phyloP scores from a whole-genome alignment of 208 protist species.

The Wallacemonas sp. region DNA sequence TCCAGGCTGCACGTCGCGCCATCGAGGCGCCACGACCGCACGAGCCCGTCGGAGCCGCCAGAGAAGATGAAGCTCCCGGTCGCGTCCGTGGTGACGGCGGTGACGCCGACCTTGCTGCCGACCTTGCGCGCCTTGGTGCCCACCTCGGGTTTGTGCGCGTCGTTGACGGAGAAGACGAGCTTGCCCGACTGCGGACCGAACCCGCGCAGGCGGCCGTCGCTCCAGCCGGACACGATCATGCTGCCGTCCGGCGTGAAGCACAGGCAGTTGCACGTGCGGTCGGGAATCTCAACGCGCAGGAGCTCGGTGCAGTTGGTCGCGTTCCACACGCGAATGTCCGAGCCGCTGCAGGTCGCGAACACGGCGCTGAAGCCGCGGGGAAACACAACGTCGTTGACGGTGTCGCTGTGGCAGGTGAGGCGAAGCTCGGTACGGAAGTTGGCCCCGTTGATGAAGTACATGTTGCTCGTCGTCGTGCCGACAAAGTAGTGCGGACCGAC shows the following conservation, averaged over 20 bases:
- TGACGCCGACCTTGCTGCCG: slow-evolving; percentile 76
- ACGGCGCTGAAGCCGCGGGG: slow-evolving; percentile 92
- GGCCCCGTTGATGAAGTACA: slow-evolving; percentile 92
- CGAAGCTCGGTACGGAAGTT: slow-evolving; percentile 91
- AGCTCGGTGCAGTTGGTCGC: slow-evolving; percentile 89
- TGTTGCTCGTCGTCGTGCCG: slow-evolving; percentile 87
- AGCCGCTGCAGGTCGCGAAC: slow-evolving; percentile 94
- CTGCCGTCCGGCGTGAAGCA: slow-evolving; percentile 93
- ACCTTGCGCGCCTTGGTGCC: slow-evolving; percentile 55
- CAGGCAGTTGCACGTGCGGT: slow-evolving; percentile 93
- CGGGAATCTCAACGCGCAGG: slow-evolving; percentile 93
- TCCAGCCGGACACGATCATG: slow-evolving; percentile 94
- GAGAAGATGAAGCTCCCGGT: slow-evolving; percentile 75
- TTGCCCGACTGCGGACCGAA: slow-evolving; percentile 96
- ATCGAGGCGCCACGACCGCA: slow-evolving; percentile 89
- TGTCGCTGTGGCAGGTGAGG: slow-evolving; percentile 93
- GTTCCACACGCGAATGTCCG: slow-evolving; percentile 97
- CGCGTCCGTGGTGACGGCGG: slow-evolving; percentile 85
- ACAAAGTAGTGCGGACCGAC: slow-evolving; percentile 87
- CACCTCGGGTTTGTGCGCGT: slow-evolving; percentile 93
- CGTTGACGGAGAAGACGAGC: slow-evolving; percentile 95
- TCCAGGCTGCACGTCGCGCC: slow-evolving; percentile 83
- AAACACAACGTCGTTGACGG: slow-evolving; percentile 94
- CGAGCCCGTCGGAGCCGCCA: slow-evolving; percentile 93
- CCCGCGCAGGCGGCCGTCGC: slow-evolving; percentile 94